Percentiles rank a stretch among this genome's conserved stretches.
These are phyloP conservation scores for Penicillium canariense DNA, from an alignment of 495 filamentous ascomycete genomes.

Conservation along the genomic window DNA sequence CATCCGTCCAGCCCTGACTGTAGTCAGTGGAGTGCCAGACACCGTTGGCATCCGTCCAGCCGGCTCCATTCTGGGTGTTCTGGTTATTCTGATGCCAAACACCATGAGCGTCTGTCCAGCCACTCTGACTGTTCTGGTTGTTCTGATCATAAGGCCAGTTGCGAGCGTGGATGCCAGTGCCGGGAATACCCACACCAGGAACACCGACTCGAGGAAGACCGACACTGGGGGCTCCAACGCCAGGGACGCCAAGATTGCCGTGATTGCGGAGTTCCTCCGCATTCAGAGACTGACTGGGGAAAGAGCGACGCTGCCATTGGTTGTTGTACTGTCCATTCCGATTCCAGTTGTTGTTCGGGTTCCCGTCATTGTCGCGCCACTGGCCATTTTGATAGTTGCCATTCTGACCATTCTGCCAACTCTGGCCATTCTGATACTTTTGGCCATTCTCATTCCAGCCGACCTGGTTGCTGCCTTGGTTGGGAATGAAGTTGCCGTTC, in stretches of 20 bases:
- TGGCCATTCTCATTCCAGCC: conserved; percentile 13
- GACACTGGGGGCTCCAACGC: neutral
- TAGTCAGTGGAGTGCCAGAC: conserved; percentile 21
- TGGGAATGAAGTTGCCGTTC: conserved; percentile 19
- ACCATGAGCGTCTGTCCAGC: conserved; percentile 16
- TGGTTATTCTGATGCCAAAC: conserved; percentile 7
- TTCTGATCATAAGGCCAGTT: conserved; percentile 14
- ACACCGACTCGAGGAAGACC: conserved; percentile 10
- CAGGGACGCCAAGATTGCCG: neutral
- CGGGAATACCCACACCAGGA: conserved; percentile 9
- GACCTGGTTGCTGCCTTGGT: conserved; percentile 6
- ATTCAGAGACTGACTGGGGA: neutral
- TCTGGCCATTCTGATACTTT: conserved; percentile 14
- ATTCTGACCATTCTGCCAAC: conserved; percentile 6
- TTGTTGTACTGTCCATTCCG: conserved; percentile 12
- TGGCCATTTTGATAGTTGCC: conserved; percentile 9
- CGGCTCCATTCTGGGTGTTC: conserved; percentile 10
- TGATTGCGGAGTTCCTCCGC: conserved; percentile 3
- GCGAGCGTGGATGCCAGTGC: conserved; percentile 12
- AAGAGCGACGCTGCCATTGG: conserved; percentile 11
- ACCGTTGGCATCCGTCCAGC: conserved; percentile 21
- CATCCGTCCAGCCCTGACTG: conserved; percentile 18
- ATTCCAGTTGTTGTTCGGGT: neutral
- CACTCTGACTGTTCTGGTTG: conserved; percentile 16
- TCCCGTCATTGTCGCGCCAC: neutral